These are phyloP conservation scores for Ustilago tritici DNA, from an alignment of 1,284 basidiomycete genomes.

Conservation along the genomic window DNA sequence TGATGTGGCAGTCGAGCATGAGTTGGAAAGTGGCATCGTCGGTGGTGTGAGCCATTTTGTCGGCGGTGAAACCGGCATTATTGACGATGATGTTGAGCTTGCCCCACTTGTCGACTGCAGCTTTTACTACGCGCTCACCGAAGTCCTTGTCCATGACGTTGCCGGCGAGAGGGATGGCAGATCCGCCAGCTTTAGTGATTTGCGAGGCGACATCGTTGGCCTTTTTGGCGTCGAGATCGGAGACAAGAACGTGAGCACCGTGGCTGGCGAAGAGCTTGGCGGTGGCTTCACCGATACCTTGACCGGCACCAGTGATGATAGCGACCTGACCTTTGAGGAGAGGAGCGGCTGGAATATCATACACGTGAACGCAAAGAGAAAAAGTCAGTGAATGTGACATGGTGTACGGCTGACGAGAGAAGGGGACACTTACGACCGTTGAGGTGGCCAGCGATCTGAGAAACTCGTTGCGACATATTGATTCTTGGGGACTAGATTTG, in stretches of 20 bases:
- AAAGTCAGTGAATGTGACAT: neutral
- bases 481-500: neutral
- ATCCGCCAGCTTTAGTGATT: slow-evolving; percentile 79
- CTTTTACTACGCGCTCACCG: slow-evolving; percentile 81
- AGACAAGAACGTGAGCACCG: slow-evolving; percentile 86
- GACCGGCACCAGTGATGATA: slow-evolving; percentile 79
- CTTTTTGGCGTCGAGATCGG: slow-evolving; percentile 73
- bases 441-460: slow-evolving; percentile 54
- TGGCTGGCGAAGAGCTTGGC: slow-evolving; percentile 85
- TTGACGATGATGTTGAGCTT: slow-evolving; percentile 76
- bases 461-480: slow-evolving; percentile 50
- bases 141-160: slow-evolving; percentile 74
- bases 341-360: slow-evolving; percentile 27
- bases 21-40: slow-evolving; percentile 84
- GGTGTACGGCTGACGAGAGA: neutral
- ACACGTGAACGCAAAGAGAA: neutral
- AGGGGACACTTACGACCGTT: slow-evolving; percentile 43
- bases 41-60: slow-evolving; percentile 86
- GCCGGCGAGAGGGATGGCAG: slow-evolving; percentile 71
- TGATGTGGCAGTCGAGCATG: slow-evolving; percentile 77
- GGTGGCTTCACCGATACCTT: slow-evolving; percentile 70
- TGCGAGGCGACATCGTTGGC: slow-evolving; percentile 46
- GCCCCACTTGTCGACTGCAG: slow-evolving; percentile 74
- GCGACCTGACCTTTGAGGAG: slow-evolving; percentile 78
- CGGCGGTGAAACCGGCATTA: slow-evolving; percentile 88